Conservation (phyloP, 208 protist genomes). For the Trypanosomatidae sp. region DNA sequence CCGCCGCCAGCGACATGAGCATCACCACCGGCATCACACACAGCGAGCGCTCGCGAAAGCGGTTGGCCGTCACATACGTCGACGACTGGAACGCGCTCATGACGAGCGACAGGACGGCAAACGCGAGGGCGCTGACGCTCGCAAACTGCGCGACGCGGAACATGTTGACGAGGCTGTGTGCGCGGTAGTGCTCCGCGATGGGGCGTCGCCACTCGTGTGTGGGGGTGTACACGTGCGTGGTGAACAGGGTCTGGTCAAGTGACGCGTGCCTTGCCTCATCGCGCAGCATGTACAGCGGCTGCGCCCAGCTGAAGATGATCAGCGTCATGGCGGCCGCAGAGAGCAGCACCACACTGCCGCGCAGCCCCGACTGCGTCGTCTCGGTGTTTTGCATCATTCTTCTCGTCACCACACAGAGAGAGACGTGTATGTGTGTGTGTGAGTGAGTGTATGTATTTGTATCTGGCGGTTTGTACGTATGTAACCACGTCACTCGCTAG, state of each 20-base stretch:
- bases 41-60: conserved; percentile 2
- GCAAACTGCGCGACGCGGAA: conserved; percentile 8
- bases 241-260: conserved; percentile 15
- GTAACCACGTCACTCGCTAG: too few species aligned
- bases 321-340: conserved; percentile 1
- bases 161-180: conserved; percentile 4
- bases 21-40: conserved; percentile 6
- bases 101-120: conserved; percentile 4
- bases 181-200: conserved; percentile 7
- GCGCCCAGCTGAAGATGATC: not conserved
- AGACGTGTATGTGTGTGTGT: too few species aligned
- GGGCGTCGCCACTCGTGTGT: conserved; percentile 5
- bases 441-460: too few species aligned
- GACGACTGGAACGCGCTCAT: conserved; percentile 6
- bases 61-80: conserved; percentile 5
- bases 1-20: conserved; percentile 2
- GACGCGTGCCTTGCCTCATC: conserved; percentile 6
- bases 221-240: conserved; percentile 15
- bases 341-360: conserved; percentile 4
- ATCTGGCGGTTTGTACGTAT: too few species aligned
- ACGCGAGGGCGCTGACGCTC: conserved; percentile 3
- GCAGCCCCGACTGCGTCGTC: conserved; percentile 3
- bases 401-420: too few species aligned
- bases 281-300: conserved; percentile 8
- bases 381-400: conserved; percentile 2